These are phyloP conservation scores for Trametes elegans DNA, from an alignment of 768 basidiomycete species.

Conservation along the genomic window DNA sequence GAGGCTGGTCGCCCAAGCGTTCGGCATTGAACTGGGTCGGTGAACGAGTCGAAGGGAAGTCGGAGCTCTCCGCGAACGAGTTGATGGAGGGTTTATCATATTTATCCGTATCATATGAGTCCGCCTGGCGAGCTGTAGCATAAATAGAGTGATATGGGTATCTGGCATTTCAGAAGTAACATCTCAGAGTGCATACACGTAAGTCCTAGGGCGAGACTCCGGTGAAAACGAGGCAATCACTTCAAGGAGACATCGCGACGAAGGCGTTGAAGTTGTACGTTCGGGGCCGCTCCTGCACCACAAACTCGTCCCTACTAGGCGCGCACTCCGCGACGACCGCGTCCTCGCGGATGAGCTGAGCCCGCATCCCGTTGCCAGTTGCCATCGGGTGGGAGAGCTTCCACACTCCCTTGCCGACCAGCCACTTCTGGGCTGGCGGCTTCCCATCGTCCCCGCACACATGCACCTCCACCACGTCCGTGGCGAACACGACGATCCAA, in stretches of 20 bases:
- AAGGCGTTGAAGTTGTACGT: constrained; percentile 42
- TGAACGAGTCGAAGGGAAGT: too few relatives aligned
- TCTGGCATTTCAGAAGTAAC: too few relatives aligned
- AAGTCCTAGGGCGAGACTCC: too few relatives aligned
- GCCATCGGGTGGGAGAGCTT: constrained; percentile 33
- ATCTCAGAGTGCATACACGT: too few relatives aligned
- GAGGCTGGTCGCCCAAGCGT: constrained; percentile 14
- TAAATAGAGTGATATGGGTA: too few relatives aligned
- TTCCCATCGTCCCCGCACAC: constrained; percentile 26
- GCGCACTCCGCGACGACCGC: constrained; percentile 28
- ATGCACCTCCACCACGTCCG: constrained; percentile 28
- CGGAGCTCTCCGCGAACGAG: not conserved
- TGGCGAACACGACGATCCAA: constrained; percentile 40
- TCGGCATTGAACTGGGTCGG: constrained; percentile 9
- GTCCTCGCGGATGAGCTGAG: constrained; percentile 30
- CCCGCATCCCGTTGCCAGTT: constrained; percentile 29
- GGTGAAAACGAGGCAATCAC: too few relatives aligned
- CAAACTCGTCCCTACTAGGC: constrained; percentile 28
- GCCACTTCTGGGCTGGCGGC: constrained; percentile 14
- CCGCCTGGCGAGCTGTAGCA: too few relatives aligned
- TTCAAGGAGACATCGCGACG: constrained; percentile 27
- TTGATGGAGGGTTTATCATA: not conserved
- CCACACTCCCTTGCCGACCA: constrained; percentile 31
- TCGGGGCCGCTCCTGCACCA: constrained; percentile 30
- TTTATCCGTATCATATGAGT: not conserved